These are phyloP conservation scores for Malus hybrid DNA, from an alignment of 331 rosid species.

Conservation along the genomic window DNA sequence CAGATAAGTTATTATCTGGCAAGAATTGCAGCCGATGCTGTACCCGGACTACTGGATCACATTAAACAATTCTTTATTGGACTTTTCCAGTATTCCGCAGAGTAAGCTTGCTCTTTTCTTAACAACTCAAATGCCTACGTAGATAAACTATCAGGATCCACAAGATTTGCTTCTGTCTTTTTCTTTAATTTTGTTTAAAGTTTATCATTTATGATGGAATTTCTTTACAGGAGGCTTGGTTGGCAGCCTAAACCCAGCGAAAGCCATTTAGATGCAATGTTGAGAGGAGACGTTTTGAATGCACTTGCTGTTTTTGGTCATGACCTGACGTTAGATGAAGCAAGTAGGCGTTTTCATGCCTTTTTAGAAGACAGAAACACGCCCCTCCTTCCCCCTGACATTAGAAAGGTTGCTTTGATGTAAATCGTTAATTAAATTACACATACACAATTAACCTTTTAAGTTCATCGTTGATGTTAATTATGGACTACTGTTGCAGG, in stretches of 20 bases:
- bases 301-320: slow-evolving; percentile 74
- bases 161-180: background rate
- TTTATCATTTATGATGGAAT: slow-evolving; percentile 11
- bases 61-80: slow-evolving; percentile 23
- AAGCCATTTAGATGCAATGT: slow-evolving; percentile 83
- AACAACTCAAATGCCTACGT: background rate
- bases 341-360: slow-evolving; percentile 58
- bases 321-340: slow-evolving; percentile 68
- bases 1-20: slow-evolving; percentile 25
- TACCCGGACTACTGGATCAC: slow-evolving; percentile 26
- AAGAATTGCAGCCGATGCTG: slow-evolving; percentile 38
- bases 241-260: slow-evolving; percentile 84
- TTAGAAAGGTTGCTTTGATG: slow-evolving; percentile 56
- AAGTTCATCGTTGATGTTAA: slow-evolving; percentile 13
- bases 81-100: slow-evolving; percentile 29
- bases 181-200: background rate
- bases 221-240: slow-evolving; percentile 69
- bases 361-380: slow-evolving; percentile 74
- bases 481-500: slow-evolving; percentile 47
- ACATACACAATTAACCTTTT: background rate
- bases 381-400: slow-evolving; percentile 78
- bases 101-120: slow-evolving; percentile 22
- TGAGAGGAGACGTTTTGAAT: slow-evolving; percentile 87
- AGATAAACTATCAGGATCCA: background rate
- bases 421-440: slow-evolving; percentile 1